Evolutionary conservation across 2,329 filamentous ascomycete species (phyloP).

Genomic region (Clarireedia homoeocarpa): DNA sequence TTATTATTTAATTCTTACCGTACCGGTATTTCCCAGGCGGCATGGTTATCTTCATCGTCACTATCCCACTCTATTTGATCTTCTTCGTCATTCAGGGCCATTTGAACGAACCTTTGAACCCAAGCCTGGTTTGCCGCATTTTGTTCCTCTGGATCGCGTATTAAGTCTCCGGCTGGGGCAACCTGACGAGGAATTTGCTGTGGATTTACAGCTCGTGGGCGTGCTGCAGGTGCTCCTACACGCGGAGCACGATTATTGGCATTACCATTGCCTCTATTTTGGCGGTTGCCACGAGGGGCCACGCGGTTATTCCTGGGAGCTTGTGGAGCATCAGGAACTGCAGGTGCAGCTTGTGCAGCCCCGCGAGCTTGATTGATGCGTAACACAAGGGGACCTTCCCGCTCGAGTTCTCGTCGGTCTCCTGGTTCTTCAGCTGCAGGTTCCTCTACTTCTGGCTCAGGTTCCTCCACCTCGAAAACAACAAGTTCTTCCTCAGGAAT

Average conservation of each 20-base stretch:
- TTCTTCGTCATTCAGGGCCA: constrained; percentile 30
- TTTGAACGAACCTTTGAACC: constrained; percentile 29
- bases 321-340: constrained; percentile 17
- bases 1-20: constrained; percentile 11
- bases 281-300: background rate
- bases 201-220: background rate
- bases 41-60: constrained; percentile 39
- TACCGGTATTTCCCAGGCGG: constrained; percentile 35
- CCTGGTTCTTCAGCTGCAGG: constrained; percentile 8
- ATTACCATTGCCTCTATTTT: background rate
- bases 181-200: background rate
- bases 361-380: constrained; percentile 25
- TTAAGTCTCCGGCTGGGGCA: constrained; percentile 1
- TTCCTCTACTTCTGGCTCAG: constrained; percentile 14
- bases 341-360: constrained; percentile 15
- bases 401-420: constrained; percentile 17
- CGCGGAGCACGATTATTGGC: constrained; percentile 5
- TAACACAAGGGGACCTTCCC: constrained; percentile 29
- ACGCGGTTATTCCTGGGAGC: constrained; percentile 5
- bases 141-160: constrained; percentile 8
- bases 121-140: constrained; percentile 25
- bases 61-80: constrained; percentile 30
- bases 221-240: constrained; percentile 8
- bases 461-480: constrained; percentile 1
- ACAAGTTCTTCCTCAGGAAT: constrained; percentile 9